phyloP scores from a whole-genome alignment of 2,329 filamentous ascomycete species.

The Curvularia hawaiiensis region DNA sequence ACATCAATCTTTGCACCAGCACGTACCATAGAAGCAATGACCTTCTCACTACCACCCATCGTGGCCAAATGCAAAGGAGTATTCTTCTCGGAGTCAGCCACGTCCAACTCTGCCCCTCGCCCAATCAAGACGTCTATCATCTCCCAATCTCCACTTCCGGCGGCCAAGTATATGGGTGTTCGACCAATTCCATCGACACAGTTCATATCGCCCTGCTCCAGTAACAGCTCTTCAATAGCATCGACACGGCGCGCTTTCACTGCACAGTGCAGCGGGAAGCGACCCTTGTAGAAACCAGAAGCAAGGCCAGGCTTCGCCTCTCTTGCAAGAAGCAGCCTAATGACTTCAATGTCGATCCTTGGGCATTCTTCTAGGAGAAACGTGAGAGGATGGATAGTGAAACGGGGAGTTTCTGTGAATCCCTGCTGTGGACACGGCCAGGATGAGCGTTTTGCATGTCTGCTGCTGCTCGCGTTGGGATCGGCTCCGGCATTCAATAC shows the following conservation, averaged over 20 bases:
- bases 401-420: conserved; percentile 10
- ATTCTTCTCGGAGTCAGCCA: conserved; percentile 25
- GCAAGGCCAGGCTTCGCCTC: conserved; percentile 26
- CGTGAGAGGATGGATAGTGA: conserved; percentile 28
- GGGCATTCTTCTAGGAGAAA: conserved; percentile 34
- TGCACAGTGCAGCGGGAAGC: conserved; percentile 37
- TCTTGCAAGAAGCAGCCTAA: conserved; percentile 29
- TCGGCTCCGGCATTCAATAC: conserved; percentile 25
- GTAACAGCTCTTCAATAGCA: conserved; percentile 31
- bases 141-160: conserved; percentile 27
- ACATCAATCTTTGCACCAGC: conserved; percentile 25
- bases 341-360: conserved; percentile 27
- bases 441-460: conserved; percentile 17
- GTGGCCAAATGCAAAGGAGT: conserved; percentile 31
- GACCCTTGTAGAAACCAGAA: conserved; percentile 31
- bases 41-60: conserved; percentile 19
- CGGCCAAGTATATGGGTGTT: conserved; percentile 32
- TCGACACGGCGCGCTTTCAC: conserved; percentile 32
- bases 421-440: conserved; percentile 14
- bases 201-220: conserved; percentile 24
- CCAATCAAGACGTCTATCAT: conserved; percentile 27
- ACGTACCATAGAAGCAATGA: conserved; percentile 23
- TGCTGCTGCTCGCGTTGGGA: conserved; percentile 25
- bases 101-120: conserved; percentile 24
- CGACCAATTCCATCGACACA: conserved; percentile 21